Conservation (phyloP, 176 grass and related monocot species). For the Tuctoria greenei region DNA sequence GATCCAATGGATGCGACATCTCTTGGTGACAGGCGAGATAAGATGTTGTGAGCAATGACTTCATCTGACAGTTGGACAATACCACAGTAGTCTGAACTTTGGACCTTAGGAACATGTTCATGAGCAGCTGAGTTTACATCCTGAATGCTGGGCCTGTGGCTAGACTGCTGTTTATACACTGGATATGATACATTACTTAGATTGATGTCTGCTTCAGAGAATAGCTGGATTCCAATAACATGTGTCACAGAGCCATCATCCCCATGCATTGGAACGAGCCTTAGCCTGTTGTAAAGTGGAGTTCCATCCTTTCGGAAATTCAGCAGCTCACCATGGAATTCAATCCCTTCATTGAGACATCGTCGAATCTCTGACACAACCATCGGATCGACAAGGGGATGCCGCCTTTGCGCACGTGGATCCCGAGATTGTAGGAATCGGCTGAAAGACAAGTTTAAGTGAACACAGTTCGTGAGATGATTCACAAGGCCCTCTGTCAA, state of each 20-base stretch:
- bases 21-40: conserved; percentile 71
- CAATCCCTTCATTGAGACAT: conserved; percentile 66
- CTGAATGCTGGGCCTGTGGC: conserved; percentile 37
- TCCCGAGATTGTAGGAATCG: conserved; percentile 97
- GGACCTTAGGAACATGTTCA: conserved; percentile 36
- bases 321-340: conserved; percentile 87
- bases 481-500: conserved; percentile 33
- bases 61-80: conserved; percentile 92
- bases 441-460: conserved; percentile 63
- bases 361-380: conserved; percentile 74
- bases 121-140: conserved; percentile 26
- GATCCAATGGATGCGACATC: conserved; percentile 95
- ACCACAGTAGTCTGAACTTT: conserved; percentile 51
- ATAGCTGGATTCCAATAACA: conserved; percentile 85
- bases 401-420: conserved; percentile 68
- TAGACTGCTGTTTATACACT: conserved; percentile 63
- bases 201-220: conserved; percentile 72
- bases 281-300: conserved; percentile 73
- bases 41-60: conserved; percentile 90
- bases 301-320: conserved; percentile 93
- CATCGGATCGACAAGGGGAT: conserved; percentile 90
- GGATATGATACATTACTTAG: conserved; percentile 72
- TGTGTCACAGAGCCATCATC: conserved; percentile 77
- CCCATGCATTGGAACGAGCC: conserved; percentile 73
- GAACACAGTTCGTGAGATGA: conserved; percentile 52